These are phyloP conservation scores for Coemansia sp. DNA, from an alignment of 371 early-diverging fungal species.

Conservation along the genomic window DNA sequence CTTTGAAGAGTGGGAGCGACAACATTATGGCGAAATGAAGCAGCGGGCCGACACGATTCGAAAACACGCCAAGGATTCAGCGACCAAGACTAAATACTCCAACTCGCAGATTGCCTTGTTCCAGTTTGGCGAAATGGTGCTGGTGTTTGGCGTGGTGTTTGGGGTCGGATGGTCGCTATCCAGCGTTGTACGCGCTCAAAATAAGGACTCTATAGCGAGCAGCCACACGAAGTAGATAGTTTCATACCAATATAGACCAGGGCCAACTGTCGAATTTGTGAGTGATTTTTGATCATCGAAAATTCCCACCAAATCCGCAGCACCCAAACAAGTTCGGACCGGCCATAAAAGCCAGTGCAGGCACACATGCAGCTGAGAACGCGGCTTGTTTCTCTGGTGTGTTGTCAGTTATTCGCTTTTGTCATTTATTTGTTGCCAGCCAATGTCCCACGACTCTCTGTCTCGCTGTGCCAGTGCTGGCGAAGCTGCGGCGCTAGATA, in stretches of 20 bases:
- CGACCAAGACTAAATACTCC: slow-evolving; percentile 13
- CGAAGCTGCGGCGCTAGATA: too few species aligned
- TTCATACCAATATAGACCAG: not conserved
- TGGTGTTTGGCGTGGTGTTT: slow-evolving; percentile 29
- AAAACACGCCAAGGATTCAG: slow-evolving; percentile 11
- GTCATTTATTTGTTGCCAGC: too few species aligned
- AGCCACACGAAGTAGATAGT: not conserved
- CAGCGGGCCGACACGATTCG: slow-evolving; percentile 22
- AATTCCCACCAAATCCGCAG: too few species aligned
- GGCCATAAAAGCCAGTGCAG: too few species aligned
- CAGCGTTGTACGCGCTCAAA: not conserved
- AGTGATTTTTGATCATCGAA: too few species aligned
- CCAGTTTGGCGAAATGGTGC: slow-evolving; percentile 32
- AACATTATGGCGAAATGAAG: slow-evolving; percentile 35
- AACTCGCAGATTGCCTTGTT: slow-evolving; percentile 27
- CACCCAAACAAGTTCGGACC: too few species aligned
- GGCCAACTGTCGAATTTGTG: too few species aligned
- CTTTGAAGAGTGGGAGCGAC: slow-evolving; percentile 47
- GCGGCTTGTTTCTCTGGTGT: too few species aligned
- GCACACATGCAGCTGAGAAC: too few species aligned
- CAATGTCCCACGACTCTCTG: too few species aligned
- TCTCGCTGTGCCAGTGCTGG: too few species aligned
- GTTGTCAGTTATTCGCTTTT: too few species aligned
- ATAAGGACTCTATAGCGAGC: not conserved
- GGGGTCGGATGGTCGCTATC: slow-evolving; percentile 31